Conservation (phyloP, 2,329 filamentous ascomycete species). For the Microcyclospora pomicola region DNA sequence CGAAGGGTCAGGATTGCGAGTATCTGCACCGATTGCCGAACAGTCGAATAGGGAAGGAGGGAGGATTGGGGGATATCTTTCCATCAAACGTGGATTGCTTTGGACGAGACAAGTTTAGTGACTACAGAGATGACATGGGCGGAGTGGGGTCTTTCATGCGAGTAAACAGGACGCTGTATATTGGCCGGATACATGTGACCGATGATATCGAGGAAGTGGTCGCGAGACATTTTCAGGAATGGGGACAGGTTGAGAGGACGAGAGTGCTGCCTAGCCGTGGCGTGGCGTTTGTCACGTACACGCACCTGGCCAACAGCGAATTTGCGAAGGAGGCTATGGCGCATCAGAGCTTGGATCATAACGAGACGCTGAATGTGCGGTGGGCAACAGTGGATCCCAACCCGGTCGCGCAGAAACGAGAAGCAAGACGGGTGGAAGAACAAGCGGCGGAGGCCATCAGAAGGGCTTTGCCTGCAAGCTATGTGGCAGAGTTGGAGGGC, state of each 20-base stretch:
- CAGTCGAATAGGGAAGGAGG: conserved; percentile 22
- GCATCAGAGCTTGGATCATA: conserved; percentile 81
- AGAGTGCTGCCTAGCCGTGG: conserved; percentile 79
- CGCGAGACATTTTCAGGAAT: conserved; percentile 88
- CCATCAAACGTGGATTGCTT: conserved; percentile 94
- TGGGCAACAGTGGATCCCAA: conserved; percentile 98
- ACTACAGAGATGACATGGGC: conserved; percentile 95
- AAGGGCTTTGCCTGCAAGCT: conserved; percentile 73
- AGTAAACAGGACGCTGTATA: conserved; percentile 85
- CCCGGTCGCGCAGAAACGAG: conserved; percentile 82
- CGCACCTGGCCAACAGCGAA: conserved; percentile 76
- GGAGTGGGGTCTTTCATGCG: conserved; percentile 89
- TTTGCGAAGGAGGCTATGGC: conserved; percentile 81
- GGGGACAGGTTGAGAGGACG: conserved; percentile 78
- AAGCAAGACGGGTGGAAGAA: conserved; percentile 79
- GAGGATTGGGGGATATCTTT: conserved; percentile 65
- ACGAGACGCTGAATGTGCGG: conserved; percentile 84
- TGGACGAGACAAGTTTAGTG: conserved; percentile 78
- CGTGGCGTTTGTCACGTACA: conserved; percentile 90
- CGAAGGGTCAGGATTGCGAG: conserved; percentile 82
- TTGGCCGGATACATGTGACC: conserved; percentile 85
- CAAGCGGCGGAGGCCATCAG: conserved; percentile 91
- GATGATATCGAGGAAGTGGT: conserved; percentile 97
- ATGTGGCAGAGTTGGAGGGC: conserved; percentile 87
- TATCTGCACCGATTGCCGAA: conserved; percentile 83